These are phyloP conservation scores for Fusarium papillatum DNA, from an alignment of 2,329 filamentous ascomycete species.

Conservation along the genomic window DNA sequence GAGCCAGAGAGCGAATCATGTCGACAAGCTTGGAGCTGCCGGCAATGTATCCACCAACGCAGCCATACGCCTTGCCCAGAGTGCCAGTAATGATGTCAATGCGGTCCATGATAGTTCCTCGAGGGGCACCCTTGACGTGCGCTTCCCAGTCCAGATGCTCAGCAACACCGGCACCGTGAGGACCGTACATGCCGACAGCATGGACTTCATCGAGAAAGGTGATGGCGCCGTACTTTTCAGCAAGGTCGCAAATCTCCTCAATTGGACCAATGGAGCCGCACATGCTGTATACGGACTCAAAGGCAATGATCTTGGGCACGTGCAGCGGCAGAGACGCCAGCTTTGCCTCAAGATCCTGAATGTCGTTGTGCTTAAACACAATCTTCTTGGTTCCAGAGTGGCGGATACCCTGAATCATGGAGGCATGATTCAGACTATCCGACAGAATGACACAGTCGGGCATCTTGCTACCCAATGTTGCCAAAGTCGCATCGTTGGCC, in stretches of 20 bases:
- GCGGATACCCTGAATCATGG: constrained; percentile 99
- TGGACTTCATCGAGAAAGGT: constrained; percentile 99
- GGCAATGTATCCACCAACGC: constrained; percentile 97
- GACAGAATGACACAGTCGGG: constrained; percentile 98
- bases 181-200: constrained; percentile 99
- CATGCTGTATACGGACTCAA: constrained; percentile 99
- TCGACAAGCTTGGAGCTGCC: constrained; percentile 90
- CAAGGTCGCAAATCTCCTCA: constrained; percentile 94
- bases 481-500: constrained; percentile 96
- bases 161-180: constrained; percentile 93
- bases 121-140: constrained; percentile 79
- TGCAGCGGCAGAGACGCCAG: constrained; percentile 87
- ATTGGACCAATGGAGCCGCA: constrained; percentile 98
- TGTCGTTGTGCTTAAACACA: constrained; percentile 98
- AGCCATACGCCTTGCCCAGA: constrained; percentile 97
- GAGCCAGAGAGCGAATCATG: constrained; percentile 92
- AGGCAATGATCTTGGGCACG: constrained; percentile 97
- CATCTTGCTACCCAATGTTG: constrained; percentile 96
- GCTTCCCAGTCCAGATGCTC: constrained; percentile 97
- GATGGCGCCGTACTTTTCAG: constrained; percentile 97
- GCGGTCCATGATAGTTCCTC: constrained; percentile 93
- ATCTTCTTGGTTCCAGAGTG: constrained; percentile 98
- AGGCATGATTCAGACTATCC: constrained; percentile 97
- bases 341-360: constrained; percentile 93
- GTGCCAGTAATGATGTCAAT: constrained; percentile 98